These are phyloP conservation scores for Ammopiptanthus mongolicus DNA, from an alignment of 306 rosid species.

Conservation along the genomic window DNA sequence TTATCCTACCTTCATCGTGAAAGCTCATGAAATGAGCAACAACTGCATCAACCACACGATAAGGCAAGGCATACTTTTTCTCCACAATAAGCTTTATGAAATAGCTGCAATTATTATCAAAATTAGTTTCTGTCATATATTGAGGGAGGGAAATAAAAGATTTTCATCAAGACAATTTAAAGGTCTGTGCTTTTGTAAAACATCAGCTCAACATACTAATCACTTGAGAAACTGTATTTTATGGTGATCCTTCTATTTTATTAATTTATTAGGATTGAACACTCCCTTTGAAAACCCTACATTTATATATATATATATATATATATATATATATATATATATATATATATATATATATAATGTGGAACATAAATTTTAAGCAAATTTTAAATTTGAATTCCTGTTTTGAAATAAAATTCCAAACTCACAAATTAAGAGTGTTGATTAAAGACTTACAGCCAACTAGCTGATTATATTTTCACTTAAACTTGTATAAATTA, in stretches of 20 bases:
- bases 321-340: no score
- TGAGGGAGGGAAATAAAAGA: not conserved
- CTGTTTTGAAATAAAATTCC: not conserved
- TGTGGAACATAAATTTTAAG: not conserved
- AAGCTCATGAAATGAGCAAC: constrained; percentile 82
- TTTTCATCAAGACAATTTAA: not conserved
- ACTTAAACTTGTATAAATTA: not conserved
- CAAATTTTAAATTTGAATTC: not conserved
- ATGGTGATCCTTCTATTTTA: not conserved
- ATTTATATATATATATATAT: no score
- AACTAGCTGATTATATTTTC: not conserved
- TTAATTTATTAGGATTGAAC: not conserved
- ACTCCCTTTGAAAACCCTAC: not conserved
- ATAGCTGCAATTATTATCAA: constrained; percentile 56
- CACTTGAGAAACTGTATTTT: not conserved
- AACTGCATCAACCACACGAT: constrained; percentile 73
- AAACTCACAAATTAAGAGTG: not conserved
- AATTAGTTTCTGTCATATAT: constrained; percentile 12
- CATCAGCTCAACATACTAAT: not conserved
- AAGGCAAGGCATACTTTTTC: constrained; percentile 91
- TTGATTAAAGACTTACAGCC: not conserved
- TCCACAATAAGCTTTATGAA: constrained; percentile 91
- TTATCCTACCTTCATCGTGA: constrained; percentile 53
- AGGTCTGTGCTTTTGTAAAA: not conserved
- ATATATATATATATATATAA: no score